Evolutionary conservation across 2,329 filamentous ascomycete species (phyloP), one percentile per base, ranked within the genome.

Genomic region (Calonectria pteridis): DNA sequence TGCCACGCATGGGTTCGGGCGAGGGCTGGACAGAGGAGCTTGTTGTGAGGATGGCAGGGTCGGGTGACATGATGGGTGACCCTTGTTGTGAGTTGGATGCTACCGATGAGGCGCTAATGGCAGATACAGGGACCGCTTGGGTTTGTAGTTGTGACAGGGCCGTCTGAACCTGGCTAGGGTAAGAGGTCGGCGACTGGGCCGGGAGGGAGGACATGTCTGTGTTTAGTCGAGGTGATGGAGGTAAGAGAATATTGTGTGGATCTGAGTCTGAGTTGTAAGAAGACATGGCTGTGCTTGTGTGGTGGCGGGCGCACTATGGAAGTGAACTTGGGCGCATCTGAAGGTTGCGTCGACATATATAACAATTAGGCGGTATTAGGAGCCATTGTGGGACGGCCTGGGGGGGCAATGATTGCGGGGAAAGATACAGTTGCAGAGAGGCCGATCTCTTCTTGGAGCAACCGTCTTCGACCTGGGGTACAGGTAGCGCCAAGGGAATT

Each of bases 1-100:
- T 87, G 43, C 89, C 89, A 23, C 88, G 88, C 67, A 89, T 86
- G 59, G 89, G 88, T 77, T 95, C 93, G 6, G 93, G 93, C 0
- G 93, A 94, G 3, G 89, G 88, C 80, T 93, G 91, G 71, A 93
- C 84, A 13, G 93, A 94, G 81, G 90, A 91, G 83, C 89, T 91
- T 68, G 88, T 90, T 71, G 89, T 91, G 76, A 90, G 84, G 58
- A 89, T 84, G 43, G 86, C 84, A 2, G 87, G 84, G 28, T 90
- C 89, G 16, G 90, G 88, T 46, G 90, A 89, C 86, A 91, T 88
- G 80, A 88, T 84, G 68, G 91, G 91, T 6, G 91, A 93, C 73
- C 85, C 86, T 77, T 90, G 87, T 71, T 86, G 86, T 18, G 89
- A 90, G 79, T 86, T 89, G 69, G 90, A 90, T 51, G 90, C 87